phyloP scores from a whole-genome alignment of 345 rosid species.

The Microcos paniculata region DNA sequence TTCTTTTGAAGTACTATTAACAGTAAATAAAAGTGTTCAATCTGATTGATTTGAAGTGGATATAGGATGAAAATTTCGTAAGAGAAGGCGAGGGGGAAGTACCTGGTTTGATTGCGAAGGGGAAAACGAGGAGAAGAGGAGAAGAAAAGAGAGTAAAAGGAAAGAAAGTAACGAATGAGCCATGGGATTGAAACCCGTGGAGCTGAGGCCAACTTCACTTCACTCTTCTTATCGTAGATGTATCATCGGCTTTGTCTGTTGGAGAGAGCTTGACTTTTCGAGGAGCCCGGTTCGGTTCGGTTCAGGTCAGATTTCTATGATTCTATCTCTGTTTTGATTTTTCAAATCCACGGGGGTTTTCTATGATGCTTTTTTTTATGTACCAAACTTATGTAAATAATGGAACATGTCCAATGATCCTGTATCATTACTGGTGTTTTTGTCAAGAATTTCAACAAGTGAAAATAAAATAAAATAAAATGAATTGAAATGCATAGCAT shows the following conservation, averaged over 20 bases:
- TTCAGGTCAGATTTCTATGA: no score
- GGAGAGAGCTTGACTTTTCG: not conserved
- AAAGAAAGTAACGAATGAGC: not conserved
- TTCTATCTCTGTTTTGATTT: not conserved
- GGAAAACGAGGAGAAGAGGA: not conserved
- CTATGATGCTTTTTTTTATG: no score
- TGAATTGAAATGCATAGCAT: no score
- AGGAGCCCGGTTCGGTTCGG: not conserved
- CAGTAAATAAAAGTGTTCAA: not conserved
- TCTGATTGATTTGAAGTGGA: not conserved
- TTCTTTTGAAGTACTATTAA: no score
- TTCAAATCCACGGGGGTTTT: not conserved
- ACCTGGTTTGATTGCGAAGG: slow-evolving; percentile 5
- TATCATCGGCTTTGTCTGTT: not conserved
- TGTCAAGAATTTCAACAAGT: no score
- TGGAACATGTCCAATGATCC: no score
- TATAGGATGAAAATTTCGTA: not conserved
- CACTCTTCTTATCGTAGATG: not conserved
- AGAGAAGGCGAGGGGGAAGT: not conserved
- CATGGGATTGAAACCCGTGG: not conserved
- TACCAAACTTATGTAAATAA: no score
- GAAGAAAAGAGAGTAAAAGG: not conserved
- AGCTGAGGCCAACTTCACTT: not conserved
- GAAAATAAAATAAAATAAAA: no score
- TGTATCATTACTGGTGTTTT: no score